Conservation (phyloP, 2,329 filamentous ascomycete genomes). For the Bimuria novae-zelandiae region DNA sequence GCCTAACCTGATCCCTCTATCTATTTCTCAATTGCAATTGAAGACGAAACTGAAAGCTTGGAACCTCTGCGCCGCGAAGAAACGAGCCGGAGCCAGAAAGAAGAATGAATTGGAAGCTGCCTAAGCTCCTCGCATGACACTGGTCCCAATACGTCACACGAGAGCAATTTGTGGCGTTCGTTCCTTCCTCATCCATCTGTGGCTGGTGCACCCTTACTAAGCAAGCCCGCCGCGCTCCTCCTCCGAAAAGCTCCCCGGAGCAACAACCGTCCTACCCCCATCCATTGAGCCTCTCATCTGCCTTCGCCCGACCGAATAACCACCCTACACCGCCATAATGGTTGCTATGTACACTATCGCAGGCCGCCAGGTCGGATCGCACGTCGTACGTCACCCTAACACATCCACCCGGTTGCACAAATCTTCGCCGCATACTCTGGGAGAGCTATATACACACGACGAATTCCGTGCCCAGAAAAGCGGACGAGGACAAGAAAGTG, state of each 20-base stretch:
- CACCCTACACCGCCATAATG: constrained; percentile 47
- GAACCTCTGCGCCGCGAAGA: background rate
- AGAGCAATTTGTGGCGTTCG: background rate
- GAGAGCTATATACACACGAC: background rate
- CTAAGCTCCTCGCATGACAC: background rate
- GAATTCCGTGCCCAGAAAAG: background rate
- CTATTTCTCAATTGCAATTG: background rate
- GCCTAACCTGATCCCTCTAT: background rate
- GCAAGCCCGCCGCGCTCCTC: background rate
- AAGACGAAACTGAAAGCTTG: background rate
- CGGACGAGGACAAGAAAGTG: background rate
- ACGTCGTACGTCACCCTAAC: constrained; percentile 53
- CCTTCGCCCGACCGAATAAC: constrained; percentile 21
- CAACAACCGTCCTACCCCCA: constrained; percentile 17
- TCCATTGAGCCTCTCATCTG: constrained; percentile 39
- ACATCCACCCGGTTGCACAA: constrained; percentile 2
- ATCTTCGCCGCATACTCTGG: constrained; percentile 1
- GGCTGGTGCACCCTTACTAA: constrained; percentile 3
- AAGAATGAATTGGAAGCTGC: background rate
- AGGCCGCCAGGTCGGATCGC: constrained; percentile 59
- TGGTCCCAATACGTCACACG: background rate
- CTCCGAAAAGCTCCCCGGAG: constrained; percentile 4
- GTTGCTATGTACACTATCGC: constrained; percentile 57
- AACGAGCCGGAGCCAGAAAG: background rate
- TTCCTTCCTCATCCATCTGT: background rate